These are phyloP conservation scores for Darksidea phi DNA, from an alignment of 495 filamentous ascomycete species.

Conservation along the genomic window DNA sequence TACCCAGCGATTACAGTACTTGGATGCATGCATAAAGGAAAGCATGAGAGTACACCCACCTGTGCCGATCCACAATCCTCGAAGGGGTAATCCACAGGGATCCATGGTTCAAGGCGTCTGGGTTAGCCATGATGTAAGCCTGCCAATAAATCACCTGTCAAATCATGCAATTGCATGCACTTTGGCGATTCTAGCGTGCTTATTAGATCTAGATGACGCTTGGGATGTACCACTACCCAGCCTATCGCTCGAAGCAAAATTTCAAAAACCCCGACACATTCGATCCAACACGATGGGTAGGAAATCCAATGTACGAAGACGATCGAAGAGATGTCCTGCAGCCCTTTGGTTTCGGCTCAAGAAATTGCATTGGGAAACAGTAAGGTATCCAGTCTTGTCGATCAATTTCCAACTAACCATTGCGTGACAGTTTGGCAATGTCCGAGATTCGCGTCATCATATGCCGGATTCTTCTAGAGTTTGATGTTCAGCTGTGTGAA, in stretches of 20 bases:
- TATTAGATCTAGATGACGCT: slow-evolving; percentile 18
- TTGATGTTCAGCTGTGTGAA: background rate
- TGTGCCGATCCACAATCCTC: slow-evolving; percentile 37
- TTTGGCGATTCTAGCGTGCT: background rate
- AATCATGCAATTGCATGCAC: too few species aligned
- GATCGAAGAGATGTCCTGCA: background rate
- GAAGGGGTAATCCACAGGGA: background rate
- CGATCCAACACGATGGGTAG: background rate
- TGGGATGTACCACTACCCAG: slow-evolving; percentile 27
- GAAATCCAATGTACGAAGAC: background rate
- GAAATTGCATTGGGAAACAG: background rate
- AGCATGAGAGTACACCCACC: slow-evolving; percentile 53
- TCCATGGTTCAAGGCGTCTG: background rate
- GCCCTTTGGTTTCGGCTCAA: background rate
- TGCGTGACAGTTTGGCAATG: background rate
- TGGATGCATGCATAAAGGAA: slow-evolving; percentile 50
- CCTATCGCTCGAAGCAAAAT: slow-evolving; percentile 27
- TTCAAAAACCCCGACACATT: slow-evolving; percentile 1
- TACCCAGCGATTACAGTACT: slow-evolving; percentile 41
- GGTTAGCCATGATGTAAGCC: background rate
- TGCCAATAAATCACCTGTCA: too few species aligned
- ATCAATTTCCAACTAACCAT: background rate
- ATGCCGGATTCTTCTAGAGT: background rate
- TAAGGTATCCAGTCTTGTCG: background rate
- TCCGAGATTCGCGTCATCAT: background rate